Evolutionary conservation across 352 stramenopile species (phyloP).

Genomic region (Pythium dissimile): DNA sequence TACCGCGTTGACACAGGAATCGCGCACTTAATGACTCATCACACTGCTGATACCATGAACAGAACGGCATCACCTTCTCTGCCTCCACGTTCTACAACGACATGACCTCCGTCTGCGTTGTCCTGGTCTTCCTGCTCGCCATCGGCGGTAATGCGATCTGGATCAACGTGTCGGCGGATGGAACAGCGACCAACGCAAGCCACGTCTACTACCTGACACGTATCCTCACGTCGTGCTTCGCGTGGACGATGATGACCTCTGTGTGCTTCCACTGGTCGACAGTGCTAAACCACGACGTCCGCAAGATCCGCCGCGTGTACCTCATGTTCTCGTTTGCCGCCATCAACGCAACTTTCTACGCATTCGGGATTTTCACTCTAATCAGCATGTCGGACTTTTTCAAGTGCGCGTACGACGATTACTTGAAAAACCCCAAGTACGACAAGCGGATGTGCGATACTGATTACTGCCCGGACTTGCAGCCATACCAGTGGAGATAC

Average conservation of each 20-base stretch:
- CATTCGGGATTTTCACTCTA: constrained; percentile 58
- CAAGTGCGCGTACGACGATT: constrained; percentile 87
- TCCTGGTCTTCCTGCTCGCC: constrained; percentile 66
- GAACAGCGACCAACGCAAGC: constrained; percentile 36
- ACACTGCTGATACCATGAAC: not conserved
- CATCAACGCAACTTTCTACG: constrained; percentile 66
- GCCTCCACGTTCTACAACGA: constrained; percentile 80
- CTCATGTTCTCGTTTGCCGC: constrained; percentile 61
- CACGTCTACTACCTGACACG: constrained; percentile 76
- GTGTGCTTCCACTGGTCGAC: constrained; percentile 85
- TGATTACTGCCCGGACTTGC: constrained; percentile 77
- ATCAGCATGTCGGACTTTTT: constrained; percentile 75
- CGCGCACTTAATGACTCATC: not conserved
- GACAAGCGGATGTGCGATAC: constrained; percentile 56
- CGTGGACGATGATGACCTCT: constrained; percentile 86
- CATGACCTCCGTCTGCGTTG: constrained; percentile 74
- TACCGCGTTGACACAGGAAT: not conserved
- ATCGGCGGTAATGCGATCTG: constrained; percentile 81
- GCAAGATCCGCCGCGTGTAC: constrained; percentile 44
- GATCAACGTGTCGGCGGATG: constrained; percentile 67
- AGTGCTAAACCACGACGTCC: constrained; percentile 66
- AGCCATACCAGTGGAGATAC: constrained; percentile 81
- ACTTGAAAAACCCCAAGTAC: constrained; percentile 83
- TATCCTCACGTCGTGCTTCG: constrained; percentile 64
- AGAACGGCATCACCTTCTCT: constrained; percentile 84